A percentile compares a stretch with the other conserved stretches of the same genome.
Conservation (phyloP, 345 rosid genomes). For the Rhodomyrtus tomentosa region DNA sequence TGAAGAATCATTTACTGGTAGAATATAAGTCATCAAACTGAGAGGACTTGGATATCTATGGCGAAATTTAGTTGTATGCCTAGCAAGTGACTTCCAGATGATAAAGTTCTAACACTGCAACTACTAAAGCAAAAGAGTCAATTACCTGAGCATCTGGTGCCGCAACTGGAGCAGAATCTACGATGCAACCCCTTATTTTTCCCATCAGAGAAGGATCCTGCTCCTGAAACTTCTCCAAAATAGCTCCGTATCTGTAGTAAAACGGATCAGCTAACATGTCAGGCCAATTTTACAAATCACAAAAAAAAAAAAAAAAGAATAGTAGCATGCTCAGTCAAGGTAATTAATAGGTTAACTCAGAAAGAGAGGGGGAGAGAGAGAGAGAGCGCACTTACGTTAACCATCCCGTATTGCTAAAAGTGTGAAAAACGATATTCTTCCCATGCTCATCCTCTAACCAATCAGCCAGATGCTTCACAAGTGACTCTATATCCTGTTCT, state of each 20-base stretch:
- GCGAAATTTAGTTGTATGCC: not conserved
- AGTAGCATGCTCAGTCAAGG: not conserved
- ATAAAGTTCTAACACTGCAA: not conserved
- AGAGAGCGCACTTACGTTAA: slow-evolving; percentile 46
- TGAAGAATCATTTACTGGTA: not conserved
- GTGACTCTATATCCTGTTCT: slow-evolving; percentile 61
- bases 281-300: not conserved
- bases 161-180: slow-evolving; percentile 99
- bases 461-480: slow-evolving; percentile 79
- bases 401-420: slow-evolving; percentile 99
- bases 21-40: not conserved
- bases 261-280: not conserved
- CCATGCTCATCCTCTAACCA: slow-evolving; percentile 90
- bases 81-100: not conserved
- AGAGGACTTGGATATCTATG: not conserved
- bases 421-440: slow-evolving; percentile 84
- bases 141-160: slow-evolving; percentile 89
- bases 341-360: not conserved
- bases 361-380: not conserved
- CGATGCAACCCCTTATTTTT: slow-evolving; percentile 80
- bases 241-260: slow-evolving; percentile 69
- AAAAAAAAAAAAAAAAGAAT: not conserved
- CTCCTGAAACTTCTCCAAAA: slow-evolving; percentile 78
- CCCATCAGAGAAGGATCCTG: slow-evolving; percentile 54
- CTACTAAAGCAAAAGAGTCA: not conserved